Evolutionary conservation across 2,329 filamentous ascomycete species (phyloP).

Genomic region (Aspergillus neotritici): DNA sequence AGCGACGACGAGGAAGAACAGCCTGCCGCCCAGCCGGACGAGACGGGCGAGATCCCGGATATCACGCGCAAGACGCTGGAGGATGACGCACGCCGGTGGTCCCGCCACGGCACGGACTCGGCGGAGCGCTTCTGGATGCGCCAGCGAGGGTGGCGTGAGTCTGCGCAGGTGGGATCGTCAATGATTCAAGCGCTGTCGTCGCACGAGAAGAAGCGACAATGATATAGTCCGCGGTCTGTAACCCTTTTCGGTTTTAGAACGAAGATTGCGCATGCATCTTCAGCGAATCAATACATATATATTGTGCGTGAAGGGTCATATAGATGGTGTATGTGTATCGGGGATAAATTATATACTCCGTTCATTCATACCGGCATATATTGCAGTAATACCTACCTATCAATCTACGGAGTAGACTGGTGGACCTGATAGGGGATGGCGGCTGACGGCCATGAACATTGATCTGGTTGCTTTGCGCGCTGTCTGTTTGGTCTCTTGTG

Average conservation of each 20-base stretch:
- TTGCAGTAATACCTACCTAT: no score
- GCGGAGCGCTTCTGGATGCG: conserved; percentile 41
- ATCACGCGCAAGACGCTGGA: conserved; percentile 37
- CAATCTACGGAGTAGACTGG: neutral
- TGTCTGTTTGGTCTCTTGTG: neutral
- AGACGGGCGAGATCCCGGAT: conserved; percentile 16
- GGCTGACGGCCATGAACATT: neutral
- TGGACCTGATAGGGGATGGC: neutral
- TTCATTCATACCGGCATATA: neutral
- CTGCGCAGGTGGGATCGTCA: conserved; percentile 33
- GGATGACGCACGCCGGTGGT: conserved; percentile 37
- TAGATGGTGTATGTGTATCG: neutral
- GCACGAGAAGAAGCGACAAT: conserved; percentile 34
- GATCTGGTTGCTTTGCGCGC: neutral
- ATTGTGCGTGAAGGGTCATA: no score
- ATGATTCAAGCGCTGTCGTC: conserved; percentile 35
- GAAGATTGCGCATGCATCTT: no score
- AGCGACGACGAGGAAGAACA: conserved; percentile 18
- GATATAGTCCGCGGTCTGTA: neutral
- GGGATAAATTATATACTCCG: no score
- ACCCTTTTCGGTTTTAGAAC: no score
- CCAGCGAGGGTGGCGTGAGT: conserved; percentile 42
- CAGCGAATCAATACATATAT: no score
- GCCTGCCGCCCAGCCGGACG: conserved; percentile 2
- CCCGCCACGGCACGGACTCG: conserved; percentile 27